Evolutionary conservation across 768 basidiomycete species (phyloP).

Genomic region (Suillus cothurnatus): DNA sequence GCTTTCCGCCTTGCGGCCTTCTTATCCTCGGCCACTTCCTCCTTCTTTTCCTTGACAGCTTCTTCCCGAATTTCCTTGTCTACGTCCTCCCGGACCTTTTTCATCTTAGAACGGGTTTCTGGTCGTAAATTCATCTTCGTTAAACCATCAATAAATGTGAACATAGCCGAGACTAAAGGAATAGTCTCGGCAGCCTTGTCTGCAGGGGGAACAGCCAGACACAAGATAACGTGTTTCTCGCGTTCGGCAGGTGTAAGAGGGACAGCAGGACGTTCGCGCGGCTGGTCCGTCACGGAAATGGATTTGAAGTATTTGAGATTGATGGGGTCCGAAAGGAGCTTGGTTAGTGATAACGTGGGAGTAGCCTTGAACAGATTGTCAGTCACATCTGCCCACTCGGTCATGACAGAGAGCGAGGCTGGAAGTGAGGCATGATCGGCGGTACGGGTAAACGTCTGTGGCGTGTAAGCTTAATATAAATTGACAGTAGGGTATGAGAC

Average conservation of each 20-base stretch:
- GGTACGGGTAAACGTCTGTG: slow-evolving; percentile 81
- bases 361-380: slow-evolving; percentile 69
- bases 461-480: slow-evolving; percentile 4
- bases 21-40: slow-evolving; percentile 72
- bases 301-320: slow-evolving; percentile 81
- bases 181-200: slow-evolving; percentile 51
- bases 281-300: slow-evolving; percentile 88
- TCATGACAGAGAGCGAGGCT: slow-evolving; percentile 69
- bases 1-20: slow-evolving; percentile 71
- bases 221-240: slow-evolving; percentile 77
- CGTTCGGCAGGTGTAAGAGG: slow-evolving; percentile 52
- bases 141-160: slow-evolving; percentile 75
- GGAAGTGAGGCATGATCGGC: slow-evolving; percentile 67
- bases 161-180: slow-evolving; percentile 65
- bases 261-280: slow-evolving; percentile 62
- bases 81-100: slow-evolving; percentile 70
- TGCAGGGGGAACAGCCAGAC: slow-evolving; percentile 55
- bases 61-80: slow-evolving; percentile 72
- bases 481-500: slow-evolving; percentile 29
- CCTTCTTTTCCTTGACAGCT: slow-evolving; percentile 63
- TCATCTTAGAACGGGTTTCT: slow-evolving; percentile 80
- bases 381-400: slow-evolving; percentile 86
- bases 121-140: slow-evolving; percentile 65
- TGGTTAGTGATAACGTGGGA: slow-evolving; percentile 50
- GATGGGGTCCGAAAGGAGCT: slow-evolving; percentile 64